A percentile compares a stretch with the other conserved stretches of the same genome.
These are phyloP conservation scores for Suhomyces taliae DNA, from an alignment of 1,139 yeast genomes.

Conservation along the genomic window DNA sequence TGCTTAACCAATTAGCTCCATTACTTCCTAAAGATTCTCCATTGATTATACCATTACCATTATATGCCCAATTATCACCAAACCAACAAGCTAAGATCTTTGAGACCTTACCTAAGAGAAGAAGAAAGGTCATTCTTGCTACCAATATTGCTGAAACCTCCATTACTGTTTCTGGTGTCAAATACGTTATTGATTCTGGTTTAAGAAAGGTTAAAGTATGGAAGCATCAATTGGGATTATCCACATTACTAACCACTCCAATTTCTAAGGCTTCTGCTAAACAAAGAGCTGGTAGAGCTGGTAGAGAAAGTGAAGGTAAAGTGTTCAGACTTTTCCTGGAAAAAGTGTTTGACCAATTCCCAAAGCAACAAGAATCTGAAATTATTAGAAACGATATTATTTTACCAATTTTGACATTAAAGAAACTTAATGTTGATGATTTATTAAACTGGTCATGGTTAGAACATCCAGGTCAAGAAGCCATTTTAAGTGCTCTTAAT, in stretches of 20 bases:
- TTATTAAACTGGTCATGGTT: conserved; percentile 89
- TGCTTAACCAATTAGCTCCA: conserved; percentile 61
- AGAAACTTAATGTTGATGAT: conserved; percentile 80
- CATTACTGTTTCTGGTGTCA: conserved; percentile 92
- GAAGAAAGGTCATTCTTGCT: conserved; percentile 82
- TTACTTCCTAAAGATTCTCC: conserved; percentile 77
- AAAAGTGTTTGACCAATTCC: conserved; percentile 57
- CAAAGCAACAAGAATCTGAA: conserved; percentile 88
- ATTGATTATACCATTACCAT: conserved; percentile 69
- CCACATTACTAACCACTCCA: conserved; percentile 87
- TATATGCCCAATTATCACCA: conserved; percentile 92
- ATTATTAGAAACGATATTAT: conserved; percentile 84
- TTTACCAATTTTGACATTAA: conserved; percentile 79
- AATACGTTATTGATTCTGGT: conserved; percentile 91
- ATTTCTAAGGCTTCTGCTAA: conserved; percentile 93
- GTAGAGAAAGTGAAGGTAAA: conserved; percentile 91
- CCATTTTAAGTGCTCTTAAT: conserved; percentile 73
- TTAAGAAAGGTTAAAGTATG: conserved; percentile 90
- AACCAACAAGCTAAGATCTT: conserved; percentile 79
- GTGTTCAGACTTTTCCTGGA: conserved; percentile 85
- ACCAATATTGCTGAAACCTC: conserved; percentile 98
- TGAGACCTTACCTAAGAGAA: conserved; percentile 53
- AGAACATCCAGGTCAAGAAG: conserved; percentile 81
- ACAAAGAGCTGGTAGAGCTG: conserved; percentile 98
- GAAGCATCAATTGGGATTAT: conserved; percentile 89